These are phyloP conservation scores for Vachellia pachyceras DNA, from an alignment of 306 rosid species.

Conservation along the genomic window DNA sequence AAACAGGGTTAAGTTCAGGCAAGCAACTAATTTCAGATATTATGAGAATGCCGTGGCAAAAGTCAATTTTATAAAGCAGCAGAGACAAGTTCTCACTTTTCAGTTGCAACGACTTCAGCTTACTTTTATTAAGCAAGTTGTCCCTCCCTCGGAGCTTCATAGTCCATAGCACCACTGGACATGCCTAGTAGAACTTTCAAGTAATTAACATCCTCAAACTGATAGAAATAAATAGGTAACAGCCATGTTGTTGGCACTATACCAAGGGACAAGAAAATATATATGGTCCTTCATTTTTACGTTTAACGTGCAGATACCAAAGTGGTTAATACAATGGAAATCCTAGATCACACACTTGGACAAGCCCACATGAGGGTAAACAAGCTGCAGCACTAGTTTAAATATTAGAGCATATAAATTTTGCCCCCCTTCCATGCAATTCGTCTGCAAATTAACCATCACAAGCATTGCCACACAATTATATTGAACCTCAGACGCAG, in stretches of 20 bases:
- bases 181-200: background rate
- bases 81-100: background rate
- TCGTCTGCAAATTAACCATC: constrained; percentile 30
- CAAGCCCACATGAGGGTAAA: background rate
- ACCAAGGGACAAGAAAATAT: constrained; percentile 25
- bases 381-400: constrained; percentile 22
- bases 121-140: background rate
- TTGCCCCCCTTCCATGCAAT: constrained; percentile 20
- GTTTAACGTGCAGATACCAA: constrained; percentile 5
- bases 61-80: background rate
- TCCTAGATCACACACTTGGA: constrained; percentile 32
- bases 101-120: background rate
- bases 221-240: background rate
- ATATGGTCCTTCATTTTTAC: constrained; percentile 17
- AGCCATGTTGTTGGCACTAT: constrained; percentile 9
- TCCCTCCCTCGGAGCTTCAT: background rate
- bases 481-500: constrained; percentile 30
- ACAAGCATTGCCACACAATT: too few species aligned
- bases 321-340: constrained; percentile 25
- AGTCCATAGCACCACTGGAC: background rate
- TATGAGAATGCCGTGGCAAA: background rate
- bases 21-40: background rate
- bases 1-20: background rate
- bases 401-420: background rate
- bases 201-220: constrained; percentile 21